Conservation (phyloP, 768 basidiomycete genomes). For the Ephemerocybe angulata region DNA sequence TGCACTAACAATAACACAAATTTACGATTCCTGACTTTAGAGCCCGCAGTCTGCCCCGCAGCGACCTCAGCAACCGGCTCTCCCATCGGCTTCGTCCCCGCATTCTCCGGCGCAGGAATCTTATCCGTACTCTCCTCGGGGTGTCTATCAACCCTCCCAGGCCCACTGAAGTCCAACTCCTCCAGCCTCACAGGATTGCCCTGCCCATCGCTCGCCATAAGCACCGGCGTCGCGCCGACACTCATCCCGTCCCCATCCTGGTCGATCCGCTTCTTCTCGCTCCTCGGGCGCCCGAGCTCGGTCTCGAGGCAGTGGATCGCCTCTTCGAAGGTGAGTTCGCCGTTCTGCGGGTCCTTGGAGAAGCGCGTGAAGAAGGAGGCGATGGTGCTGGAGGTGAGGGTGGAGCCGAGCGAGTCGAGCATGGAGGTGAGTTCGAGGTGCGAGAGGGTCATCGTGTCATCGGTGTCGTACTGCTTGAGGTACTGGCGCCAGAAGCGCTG, state of each 20-base stretch:
- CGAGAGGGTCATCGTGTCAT: slow-evolving; percentile 71
- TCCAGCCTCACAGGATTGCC: slow-evolving; percentile 38
- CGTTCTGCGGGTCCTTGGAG: slow-evolving; percentile 59
- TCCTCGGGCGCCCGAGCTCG: slow-evolving; percentile 69
- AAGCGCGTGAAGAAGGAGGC: slow-evolving; percentile 75
- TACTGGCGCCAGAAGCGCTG: slow-evolving; percentile 90
- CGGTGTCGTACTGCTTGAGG: slow-evolving; percentile 85
- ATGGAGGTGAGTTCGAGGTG: slow-evolving; percentile 88
- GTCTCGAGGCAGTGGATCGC: slow-evolving; percentile 81
- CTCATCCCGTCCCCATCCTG: slow-evolving; percentile 48
- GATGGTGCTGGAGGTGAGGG: slow-evolving; percentile 75
- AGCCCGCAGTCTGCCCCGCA: slow-evolving; percentile 77
- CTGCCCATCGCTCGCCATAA: slow-evolving; percentile 34
- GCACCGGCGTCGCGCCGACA: slow-evolving; percentile 51
- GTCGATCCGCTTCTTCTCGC: slow-evolving; percentile 68
- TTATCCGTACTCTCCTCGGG: slow-evolving; percentile 12
- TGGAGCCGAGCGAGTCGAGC: slow-evolving; percentile 96
- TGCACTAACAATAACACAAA: too few relatives aligned
- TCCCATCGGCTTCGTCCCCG: too few relatives aligned
- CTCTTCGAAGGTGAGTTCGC: slow-evolving; percentile 76
- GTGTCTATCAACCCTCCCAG: slow-evolving; percentile 16
- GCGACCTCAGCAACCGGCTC: too few relatives aligned
- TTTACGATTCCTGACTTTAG: too few relatives aligned
- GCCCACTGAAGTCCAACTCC: slow-evolving; percentile 61
- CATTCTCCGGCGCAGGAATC: too few relatives aligned